Conservation (phyloP, 768 basidiomycete genomes). For the Inosperma sp. region DNA sequence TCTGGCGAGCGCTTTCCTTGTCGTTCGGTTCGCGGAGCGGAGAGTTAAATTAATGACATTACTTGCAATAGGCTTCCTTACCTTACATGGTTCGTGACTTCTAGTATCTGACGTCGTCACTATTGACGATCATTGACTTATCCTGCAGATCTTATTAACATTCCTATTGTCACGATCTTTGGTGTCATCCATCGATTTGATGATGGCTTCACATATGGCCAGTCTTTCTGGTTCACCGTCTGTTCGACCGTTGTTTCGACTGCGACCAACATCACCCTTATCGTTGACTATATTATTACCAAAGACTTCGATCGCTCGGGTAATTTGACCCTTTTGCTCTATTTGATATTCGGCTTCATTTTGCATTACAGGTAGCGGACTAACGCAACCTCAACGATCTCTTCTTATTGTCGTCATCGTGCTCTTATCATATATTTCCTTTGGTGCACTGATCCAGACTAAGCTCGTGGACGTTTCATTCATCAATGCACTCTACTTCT, state of each 20-base stretch:
- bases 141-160: conserved; percentile 61
- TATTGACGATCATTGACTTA: not conserved
- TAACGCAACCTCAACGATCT: conserved; percentile 74
- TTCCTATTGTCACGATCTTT: conserved; percentile 53
- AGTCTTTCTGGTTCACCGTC: conserved; percentile 73
- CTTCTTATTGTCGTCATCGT: conserved; percentile 77
- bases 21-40: conserved; percentile 70
- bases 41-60: conserved; percentile 59
- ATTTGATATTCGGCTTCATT: not conserved
- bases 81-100: conserved; percentile 56
- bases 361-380: conserved; percentile 55
- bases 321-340: conserved; percentile 15
- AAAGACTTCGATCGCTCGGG: conserved; percentile 63
- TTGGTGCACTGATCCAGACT: conserved; percentile 62
- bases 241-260: conserved; percentile 67
- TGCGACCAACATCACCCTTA: conserved; percentile 62
- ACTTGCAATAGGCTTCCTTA: conserved; percentile 56
- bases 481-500: conserved; percentile 75
- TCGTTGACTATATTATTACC: conserved; percentile 55
- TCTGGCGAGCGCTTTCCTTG: conserved; percentile 62
- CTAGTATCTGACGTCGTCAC: not conserved
- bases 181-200: conserved; percentile 55
- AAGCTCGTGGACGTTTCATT: conserved; percentile 54
- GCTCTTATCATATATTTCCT: conserved; percentile 64
- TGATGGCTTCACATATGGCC: conserved; percentile 66